phyloP scores from a whole-genome alignment of 768 basidiomycete genomes.

The Boletales sp. region DNA sequence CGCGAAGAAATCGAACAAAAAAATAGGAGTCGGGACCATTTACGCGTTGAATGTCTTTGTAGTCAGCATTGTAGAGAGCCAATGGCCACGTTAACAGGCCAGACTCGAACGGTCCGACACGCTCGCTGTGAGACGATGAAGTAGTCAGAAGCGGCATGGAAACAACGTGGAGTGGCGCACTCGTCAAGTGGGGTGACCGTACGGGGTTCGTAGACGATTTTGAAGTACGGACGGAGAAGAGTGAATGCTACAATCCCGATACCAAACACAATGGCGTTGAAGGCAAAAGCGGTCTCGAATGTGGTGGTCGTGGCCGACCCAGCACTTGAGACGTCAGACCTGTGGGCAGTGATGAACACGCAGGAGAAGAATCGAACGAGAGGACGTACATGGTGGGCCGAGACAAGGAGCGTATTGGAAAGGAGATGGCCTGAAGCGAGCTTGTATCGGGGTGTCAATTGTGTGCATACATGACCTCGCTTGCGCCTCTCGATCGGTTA shows the following conservation, averaged over 20 bases:
- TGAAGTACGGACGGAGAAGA: constrained; percentile 81
- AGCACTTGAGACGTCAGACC: constrained; percentile 42
- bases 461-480: background rate
- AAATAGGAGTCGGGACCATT: constrained; percentile 93
- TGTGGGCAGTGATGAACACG: constrained; percentile 10
- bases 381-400: constrained; percentile 21
- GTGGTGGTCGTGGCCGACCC: constrained; percentile 66
- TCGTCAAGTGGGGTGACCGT: constrained; percentile 55
- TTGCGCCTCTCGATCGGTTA: constrained; percentile 9
- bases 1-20: constrained; percentile 83
- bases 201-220: constrained; percentile 84
- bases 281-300: constrained; percentile 81
- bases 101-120: constrained; percentile 48
- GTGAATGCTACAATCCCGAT: constrained; percentile 75
- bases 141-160: background rate
- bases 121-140: constrained; percentile 43
- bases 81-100: constrained; percentile 63
- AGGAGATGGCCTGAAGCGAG: constrained; percentile 3
- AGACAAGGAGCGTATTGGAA: constrained; percentile 12
- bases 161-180: constrained; percentile 27
- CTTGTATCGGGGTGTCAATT: background rate
- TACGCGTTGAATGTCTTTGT: constrained; percentile 53
- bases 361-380: background rate
- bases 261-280: constrained; percentile 74
- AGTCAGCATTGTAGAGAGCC: constrained; percentile 59